Evolutionary conservation across 2,329 filamentous ascomycete species (phyloP), one percentile per base, ranked within the genome.

Genomic region (Beauveria sp.): DNA sequence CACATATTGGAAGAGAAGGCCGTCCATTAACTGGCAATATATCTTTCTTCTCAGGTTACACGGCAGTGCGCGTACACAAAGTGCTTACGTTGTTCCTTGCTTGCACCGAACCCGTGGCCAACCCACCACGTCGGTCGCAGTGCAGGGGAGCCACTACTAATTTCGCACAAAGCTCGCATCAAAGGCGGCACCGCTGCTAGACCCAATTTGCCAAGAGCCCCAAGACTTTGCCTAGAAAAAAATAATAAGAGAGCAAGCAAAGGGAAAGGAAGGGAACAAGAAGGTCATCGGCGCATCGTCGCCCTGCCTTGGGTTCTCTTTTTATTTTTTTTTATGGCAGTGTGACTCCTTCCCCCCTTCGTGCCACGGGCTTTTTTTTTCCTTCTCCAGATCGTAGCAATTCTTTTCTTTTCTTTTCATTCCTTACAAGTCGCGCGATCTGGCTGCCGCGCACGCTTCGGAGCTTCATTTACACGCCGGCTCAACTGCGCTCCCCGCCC

Each of bases 191-290:
- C 58, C 43, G 24, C 12, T 30, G 24, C 58, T 61, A 61, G 51
- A 28, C 58, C 58, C 51, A 61, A 61, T 49, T 42, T 54, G 58
- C 58, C 58, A 61, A 61, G 58, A 42, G 24, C 45, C 5, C 53
- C 58, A 56, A 61, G 58, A 55, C 51, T 55, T 61, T 50, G 58
- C 49, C 58, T 28, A 58, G 46, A 34, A 38, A 58, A 46, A 53
- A 46, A 60, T 24, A 54, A 46, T n/a, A 38, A 50, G n/a, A n/a
- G 28, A 20, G 42, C 42, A 43, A 43, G 42, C 42, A 43, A n/a
- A 43, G 42, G 42, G 18, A 34, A 54, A 20, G 50, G 22, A 34
- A 60, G 10, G 40, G 57, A 24, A 45, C 46, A 40, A 47, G 28
- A 52, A 47, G 43, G 34, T 30, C 42, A 47, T 60, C 58, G 49